Evolutionary conservation across 768 basidiomycete genomes (phyloP), one percentile per base, ranked within the genome.

Genomic region (Amanita molliuscula): DNA sequence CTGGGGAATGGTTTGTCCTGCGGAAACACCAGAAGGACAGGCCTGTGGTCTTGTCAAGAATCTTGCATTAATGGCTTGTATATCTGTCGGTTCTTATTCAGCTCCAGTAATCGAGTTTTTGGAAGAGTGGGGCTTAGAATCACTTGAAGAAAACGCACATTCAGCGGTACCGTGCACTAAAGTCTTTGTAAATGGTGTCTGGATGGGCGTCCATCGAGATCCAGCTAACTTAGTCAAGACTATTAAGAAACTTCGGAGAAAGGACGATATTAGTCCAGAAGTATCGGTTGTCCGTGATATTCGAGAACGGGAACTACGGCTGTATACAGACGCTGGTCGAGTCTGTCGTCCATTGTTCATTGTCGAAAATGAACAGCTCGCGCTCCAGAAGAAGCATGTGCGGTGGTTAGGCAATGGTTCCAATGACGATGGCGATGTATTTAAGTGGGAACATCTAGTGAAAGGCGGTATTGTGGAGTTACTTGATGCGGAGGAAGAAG

Each of bases 1-100:
- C 60, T 99, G 96, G 96, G 96, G 96, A 33, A 98, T 99, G 96
- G 96, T 99, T 16, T 99, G 96, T 62, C 96, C 96, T 37, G 96
- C 96, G 34, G 96, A 99, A 66, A 99, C 96, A 3, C 96, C 96
- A 1, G 96, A 99, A 81, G 96, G 96, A 41, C 96, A 98, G 65
- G 96, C 96, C 53, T 99, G 96, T 68, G 96, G 96, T 68, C 79
- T 98, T 38, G 96, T 98, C 68, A 98, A 99, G 73, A 98, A 99
- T 67, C 70, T 99, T 51, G 90, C 96, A 0, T 81, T 98, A 56
- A 95, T 98, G 93, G 72, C 95, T 3, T 95, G 92, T 66, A 96
- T 98, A 52, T 98, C 96, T 40, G 95, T 99, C 52, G 96, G 96
- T 37, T 94, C 94, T 0, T 83, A 88, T 53, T 92, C 93, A 20